Base-by-base conservation (phyloP, 2,329 filamentous ascomycete genomes). In the Aciculosporium take region DNA sequence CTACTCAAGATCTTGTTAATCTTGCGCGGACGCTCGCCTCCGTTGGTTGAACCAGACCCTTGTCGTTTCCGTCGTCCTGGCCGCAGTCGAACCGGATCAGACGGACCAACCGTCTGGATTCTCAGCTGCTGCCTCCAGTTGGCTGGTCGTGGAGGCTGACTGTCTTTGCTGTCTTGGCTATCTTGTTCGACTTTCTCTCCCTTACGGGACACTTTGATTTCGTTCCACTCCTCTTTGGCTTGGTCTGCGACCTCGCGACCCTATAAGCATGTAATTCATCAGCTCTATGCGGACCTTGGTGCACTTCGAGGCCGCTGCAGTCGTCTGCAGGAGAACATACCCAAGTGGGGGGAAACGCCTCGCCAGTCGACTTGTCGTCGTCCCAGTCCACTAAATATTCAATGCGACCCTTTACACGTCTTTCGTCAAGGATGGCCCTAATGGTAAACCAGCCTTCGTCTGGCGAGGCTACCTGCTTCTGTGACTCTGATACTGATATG, bases 331-430 rank as follows among this genome's bases (percentile, higher is more conserved):
- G 8, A 25, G 21, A 49, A 44, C 48, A 27, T 45, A 58, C 57
- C 61, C 63, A 66, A 39, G 55, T 54, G 21, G 58, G 54, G 23
- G 44, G 23, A 44, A 59, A 62, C 12, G 41, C 21, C 42, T 63
- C 46, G 25, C 60, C 59, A 3, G 59, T 60, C 4, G 44, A 40
- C 18, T 39, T 21, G 39, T 60, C 49, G 45, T 57, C 52, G 40
- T 58, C 58, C 62, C 63, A 66, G 42, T 63, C 56, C 12, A 66
- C 56, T 15, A 63, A 46, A 34, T 63, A 66, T 42, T 61, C 48
- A 12, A 53, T 46, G 28, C 45, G 44, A 23, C 51, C 53, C 5
- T 49, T 49, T 29, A 46, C 39, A 9, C 39, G 28, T 43, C 52
- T 54, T 49, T 66, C 61, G 36, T 57, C 52, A 36, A 65, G 39